Conservation (phyloP, 2,329 filamentous ascomycete genomes). For the Pseudocercospora fuligena region DNA sequence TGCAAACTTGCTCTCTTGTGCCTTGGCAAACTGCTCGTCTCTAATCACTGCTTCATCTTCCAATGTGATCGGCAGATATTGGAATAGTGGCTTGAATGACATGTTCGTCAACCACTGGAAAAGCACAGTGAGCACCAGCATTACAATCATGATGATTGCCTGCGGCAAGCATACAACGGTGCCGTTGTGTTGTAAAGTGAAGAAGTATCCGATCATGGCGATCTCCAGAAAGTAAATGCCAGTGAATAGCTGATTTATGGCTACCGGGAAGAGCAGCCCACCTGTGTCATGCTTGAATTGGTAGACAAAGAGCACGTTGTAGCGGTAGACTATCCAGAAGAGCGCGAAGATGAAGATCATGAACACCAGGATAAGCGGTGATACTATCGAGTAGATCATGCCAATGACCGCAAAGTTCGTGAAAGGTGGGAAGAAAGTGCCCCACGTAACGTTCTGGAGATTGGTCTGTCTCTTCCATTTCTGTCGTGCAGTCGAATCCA, state of each 20-base stretch:
- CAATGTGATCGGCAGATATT: conserved; percentile 90
- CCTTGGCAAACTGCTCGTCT: conserved; percentile 84
- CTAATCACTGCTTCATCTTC: conserved; percentile 94
- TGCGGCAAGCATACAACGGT: conserved; percentile 71
- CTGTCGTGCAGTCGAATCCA: conserved; percentile 79
- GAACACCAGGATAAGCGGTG: conserved; percentile 89
- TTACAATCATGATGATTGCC: conserved; percentile 82
- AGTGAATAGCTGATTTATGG: conserved; percentile 94
- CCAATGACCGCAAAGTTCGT: conserved; percentile 95
- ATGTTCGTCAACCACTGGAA: conserved; percentile 83
- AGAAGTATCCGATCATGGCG: conserved; percentile 86
- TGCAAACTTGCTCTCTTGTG: conserved; percentile 51
- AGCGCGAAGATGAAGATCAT: conserved; percentile 89
- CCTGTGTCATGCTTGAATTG: conserved; percentile 90
- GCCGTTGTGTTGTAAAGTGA: conserved; percentile 66
- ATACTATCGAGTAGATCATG: conserved; percentile 81
- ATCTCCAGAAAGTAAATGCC: conserved; percentile 95
- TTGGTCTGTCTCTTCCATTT: conserved; percentile 87
- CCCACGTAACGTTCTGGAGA: conserved; percentile 82
- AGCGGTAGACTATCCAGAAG: conserved; percentile 94
- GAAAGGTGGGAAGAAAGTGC: conserved; percentile 92
- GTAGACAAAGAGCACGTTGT: conserved; percentile 93
- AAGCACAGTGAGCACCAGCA: conserved; percentile 69
- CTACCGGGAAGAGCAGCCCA: conserved; percentile 85
- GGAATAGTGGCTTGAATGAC: conserved; percentile 82